phyloP scores from a whole-genome alignment of 2,329 filamentous ascomycete genomes.

The Aspergillus tanneri region DNA sequence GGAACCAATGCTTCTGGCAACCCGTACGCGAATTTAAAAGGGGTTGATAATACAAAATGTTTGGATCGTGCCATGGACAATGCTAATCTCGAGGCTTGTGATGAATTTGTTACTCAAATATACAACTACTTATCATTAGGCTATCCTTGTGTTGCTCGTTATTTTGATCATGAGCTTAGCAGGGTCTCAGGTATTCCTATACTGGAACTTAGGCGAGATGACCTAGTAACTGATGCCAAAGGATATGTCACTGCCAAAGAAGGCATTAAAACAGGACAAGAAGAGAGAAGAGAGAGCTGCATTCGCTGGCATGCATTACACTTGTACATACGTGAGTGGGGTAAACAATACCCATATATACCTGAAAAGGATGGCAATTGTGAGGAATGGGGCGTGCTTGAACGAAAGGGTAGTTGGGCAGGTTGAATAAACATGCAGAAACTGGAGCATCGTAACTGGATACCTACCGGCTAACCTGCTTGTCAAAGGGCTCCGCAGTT shows the following conservation, averaged over 20 bases:
- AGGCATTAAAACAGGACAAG: constrained; percentile 46
- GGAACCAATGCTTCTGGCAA: background rate
- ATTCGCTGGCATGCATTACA: constrained; percentile 80
- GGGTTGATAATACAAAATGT: constrained; percentile 19
- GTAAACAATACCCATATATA: constrained; percentile 76
- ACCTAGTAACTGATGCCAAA: constrained; percentile 62
- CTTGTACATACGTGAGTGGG: constrained; percentile 86
- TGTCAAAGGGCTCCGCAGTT: no score
- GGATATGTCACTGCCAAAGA: constrained; percentile 66
- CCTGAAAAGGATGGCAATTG: constrained; percentile 54
- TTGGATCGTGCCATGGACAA: no score
- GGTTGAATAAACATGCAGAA: constrained; percentile 9
- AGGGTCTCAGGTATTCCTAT: constrained; percentile 73
- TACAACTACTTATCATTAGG: constrained; percentile 96
- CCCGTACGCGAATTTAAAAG: background rate
- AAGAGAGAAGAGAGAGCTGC: constrained; percentile 54
- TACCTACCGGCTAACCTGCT: no score
- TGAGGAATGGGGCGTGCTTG: constrained; percentile 64
- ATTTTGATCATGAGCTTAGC: constrained; percentile 80
- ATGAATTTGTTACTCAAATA: constrained; percentile 87
- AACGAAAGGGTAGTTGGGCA: constrained; percentile 66
- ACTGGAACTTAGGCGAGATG: constrained; percentile 68
- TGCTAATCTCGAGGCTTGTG: constrained; percentile 68
- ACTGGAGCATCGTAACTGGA: no score
- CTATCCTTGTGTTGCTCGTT: constrained; percentile 79